phyloP scores from a whole-genome alignment of 176 grass and related monocot species.

The Oryza nivara region DNA sequence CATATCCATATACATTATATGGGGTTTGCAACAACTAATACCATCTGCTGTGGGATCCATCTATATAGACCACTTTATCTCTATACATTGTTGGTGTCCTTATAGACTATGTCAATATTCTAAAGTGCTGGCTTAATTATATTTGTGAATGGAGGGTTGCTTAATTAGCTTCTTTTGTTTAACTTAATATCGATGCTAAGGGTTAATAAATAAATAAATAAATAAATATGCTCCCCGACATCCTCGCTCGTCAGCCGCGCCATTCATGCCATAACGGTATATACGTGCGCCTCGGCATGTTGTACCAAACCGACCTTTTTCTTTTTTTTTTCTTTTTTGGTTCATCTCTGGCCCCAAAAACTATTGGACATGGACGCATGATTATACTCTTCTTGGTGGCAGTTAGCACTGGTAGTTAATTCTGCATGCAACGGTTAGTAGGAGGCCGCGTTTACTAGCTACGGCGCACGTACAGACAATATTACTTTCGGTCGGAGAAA shows the following conservation, averaged over 20 bases:
- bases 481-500: neutral
- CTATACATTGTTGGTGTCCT: too few relatives aligned
- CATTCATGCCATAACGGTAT: neutral
- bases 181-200: too few relatives aligned
- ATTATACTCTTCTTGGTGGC: neutral
- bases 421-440: neutral
- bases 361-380: neutral
- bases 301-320: neutral
- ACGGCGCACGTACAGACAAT: neutral
- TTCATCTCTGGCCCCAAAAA: neutral
- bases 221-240: neutral
- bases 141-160: too few relatives aligned
- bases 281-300: neutral
- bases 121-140: too few relatives aligned
- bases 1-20: too few relatives aligned
- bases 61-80: too few relatives aligned
- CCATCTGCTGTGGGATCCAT: too few relatives aligned
- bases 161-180: too few relatives aligned
- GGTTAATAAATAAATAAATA: neutral
- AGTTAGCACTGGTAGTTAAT: neutral
- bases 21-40: too few relatives aligned
- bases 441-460: neutral
- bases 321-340: too few relatives aligned
- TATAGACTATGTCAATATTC: too few relatives aligned
- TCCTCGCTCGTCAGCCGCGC: constrained; percentile 3